Evolutionary conservation across 192 early-diverging fungal species (phyloP).

Genomic region (Backusella luteola): DNA sequence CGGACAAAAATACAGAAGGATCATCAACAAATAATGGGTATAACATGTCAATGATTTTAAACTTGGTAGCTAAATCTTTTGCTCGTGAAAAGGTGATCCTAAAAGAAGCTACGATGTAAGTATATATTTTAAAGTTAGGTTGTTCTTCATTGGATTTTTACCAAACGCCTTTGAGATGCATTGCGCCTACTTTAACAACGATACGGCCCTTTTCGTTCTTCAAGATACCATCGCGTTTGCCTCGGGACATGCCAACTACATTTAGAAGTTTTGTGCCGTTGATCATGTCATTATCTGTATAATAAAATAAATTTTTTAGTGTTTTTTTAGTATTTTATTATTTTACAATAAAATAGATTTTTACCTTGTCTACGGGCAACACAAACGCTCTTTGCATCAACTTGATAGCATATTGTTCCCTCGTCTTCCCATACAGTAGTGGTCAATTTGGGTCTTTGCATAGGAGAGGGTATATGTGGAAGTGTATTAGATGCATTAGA

Average conservation of each 20-base stretch:
- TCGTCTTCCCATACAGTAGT: constrained; percentile 87
- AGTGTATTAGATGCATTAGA: constrained; percentile 13
- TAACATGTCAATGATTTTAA: constrained; percentile 66
- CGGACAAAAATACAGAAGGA: constrained; percentile 62
- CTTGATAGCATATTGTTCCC: constrained; percentile 74
- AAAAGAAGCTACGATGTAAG: neutral
- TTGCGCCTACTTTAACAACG: constrained; percentile 82
- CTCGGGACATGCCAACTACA: constrained; percentile 82
- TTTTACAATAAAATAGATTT: neutral
- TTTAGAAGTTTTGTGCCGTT: constrained; percentile 85
- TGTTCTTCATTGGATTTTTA: constrained; percentile 24
- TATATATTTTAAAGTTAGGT: neutral
- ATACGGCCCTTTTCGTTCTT: constrained; percentile 83
- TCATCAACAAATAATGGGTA: constrained; percentile 76
- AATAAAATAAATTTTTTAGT: neutral
- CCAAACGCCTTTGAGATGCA: constrained; percentile 88
- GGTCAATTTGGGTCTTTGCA: constrained; percentile 51
- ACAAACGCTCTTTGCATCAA: constrained; percentile 74
- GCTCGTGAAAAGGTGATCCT: constrained; percentile 65
- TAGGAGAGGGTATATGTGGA: constrained; percentile 32
- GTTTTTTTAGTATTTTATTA: constrained; percentile 6
- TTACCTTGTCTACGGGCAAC: constrained; percentile 69
- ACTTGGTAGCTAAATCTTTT: constrained; percentile 61
- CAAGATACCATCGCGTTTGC: constrained; percentile 79
- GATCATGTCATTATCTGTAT: constrained; percentile 74